Base-by-base conservation (phyloP, 192 early-diverging fungal genomes). In the Geosiphon pyriformis region DNA sequence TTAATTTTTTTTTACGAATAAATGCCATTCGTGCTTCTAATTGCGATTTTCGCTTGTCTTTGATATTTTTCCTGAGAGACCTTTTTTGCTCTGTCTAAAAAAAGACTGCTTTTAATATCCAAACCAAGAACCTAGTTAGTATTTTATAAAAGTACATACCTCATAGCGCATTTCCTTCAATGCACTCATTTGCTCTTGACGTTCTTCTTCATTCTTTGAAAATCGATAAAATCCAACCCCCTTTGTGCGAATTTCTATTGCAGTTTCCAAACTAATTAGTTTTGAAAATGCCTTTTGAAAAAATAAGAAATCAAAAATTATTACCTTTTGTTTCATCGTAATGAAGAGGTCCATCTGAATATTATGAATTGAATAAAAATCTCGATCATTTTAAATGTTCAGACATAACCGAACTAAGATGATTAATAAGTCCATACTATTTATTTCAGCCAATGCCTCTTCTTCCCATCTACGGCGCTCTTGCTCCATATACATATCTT, bases 161-260 rank as follows among this genome's bases (percentile, higher is more conserved):
- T 84, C 78, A 29, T 73, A 56, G 17, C 88, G 73, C 32, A 90
- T 56, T 31, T 75, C 52, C 17, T 86, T 76, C 50, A 91, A 59
- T 29, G 81, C 86, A 1, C 65, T 73, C 78, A 88, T 82, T 61
- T 91, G 89, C 22, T 65, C 67, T 49, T 74, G 55, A 47, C 89
- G 78, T 27, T 81, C 81, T 4, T 79, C 74, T 51, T 87, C 87
- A 29, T 87, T 77, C 67, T 83, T 76, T 3, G 87, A 83, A 37
- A 91, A 89, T 0, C 74, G 75, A 69, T 90, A 90, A 65, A 85
- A 88, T 1, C 83, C 88, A 1, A 83, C 84, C 57, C 88, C 89
- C 34, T 82, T 77, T 27, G 83, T 85, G 58, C 89, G 72, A 31
- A 82, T 74, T 67, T 91, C 89, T 29, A 58, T 62, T 18, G 65